Evolutionary conservation across 2,329 filamentous ascomycete species (phyloP).

Genomic region (Aspergillus quadricinctus): DNA sequence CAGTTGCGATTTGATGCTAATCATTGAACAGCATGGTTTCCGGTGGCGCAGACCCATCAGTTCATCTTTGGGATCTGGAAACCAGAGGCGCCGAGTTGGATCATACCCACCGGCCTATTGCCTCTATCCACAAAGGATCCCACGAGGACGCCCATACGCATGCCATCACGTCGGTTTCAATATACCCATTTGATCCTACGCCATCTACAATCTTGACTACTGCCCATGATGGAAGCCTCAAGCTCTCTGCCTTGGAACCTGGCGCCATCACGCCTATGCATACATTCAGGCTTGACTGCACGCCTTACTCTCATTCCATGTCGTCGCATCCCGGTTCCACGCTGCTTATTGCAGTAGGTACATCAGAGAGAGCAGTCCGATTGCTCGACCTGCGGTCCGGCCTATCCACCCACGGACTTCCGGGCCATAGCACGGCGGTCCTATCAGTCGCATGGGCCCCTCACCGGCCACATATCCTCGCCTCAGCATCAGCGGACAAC

Average conservation of each 20-base stretch:
- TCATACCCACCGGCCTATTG: constrained; percentile 52
- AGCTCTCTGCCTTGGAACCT: constrained; percentile 39
- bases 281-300: constrained; percentile 44
- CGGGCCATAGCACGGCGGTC: constrained; percentile 63
- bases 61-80: constrained; percentile 86
- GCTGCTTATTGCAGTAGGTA: constrained; percentile 82
- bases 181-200: constrained; percentile 46
- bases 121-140: constrained; percentile 37
- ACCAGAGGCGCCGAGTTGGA: constrained; percentile 46
- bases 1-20: constrained; percentile 8
- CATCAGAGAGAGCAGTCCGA: constrained; percentile 77
- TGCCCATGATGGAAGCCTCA: constrained; percentile 43
- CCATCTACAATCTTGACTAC: constrained; percentile 45
- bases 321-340: constrained; percentile 62
- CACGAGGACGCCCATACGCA: constrained; percentile 40
- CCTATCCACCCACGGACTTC: constrained; percentile 65
- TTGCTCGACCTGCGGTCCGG: constrained; percentile 84
- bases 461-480: constrained; percentile 70
- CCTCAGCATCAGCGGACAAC: constrained; percentile 80
- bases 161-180: constrained; percentile 44
- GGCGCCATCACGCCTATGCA: constrained; percentile 40
- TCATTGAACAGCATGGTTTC: constrained; percentile 62
- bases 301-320: constrained; percentile 61
- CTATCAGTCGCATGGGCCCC: constrained; percentile 78
- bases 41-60: constrained; percentile 77